Percentiles rank a stretch among this genome's conserved stretches.
Evolutionary conservation across 176 grass and related monocot species (phyloP).

Genomic region (Hordeum marinum): DNA sequence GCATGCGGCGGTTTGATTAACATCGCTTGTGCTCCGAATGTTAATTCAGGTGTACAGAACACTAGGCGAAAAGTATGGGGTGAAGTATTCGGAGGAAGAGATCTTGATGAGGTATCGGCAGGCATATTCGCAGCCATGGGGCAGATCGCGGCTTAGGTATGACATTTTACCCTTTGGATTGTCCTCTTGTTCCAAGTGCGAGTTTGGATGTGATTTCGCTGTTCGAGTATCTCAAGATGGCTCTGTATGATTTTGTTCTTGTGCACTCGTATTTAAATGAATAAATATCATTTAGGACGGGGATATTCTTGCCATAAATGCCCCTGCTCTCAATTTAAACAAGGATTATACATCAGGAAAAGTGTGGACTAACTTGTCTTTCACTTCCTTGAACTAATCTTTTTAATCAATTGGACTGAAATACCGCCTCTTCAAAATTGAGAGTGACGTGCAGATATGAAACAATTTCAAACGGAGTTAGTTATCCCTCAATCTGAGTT

Average conservation of each 20-base stretch:
- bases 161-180: neutral
- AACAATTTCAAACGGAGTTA: neutral
- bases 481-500: neutral
- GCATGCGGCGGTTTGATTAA: neutral
- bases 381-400: neutral
- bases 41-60: constrained; percentile 65
- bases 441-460: neutral
- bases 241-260: neutral
- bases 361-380: neutral
- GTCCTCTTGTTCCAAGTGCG: neutral
- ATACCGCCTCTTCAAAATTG: neutral
- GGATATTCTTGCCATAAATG: constrained; percentile 12
- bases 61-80: constrained; percentile 89
- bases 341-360: neutral
- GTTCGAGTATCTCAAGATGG: neutral
- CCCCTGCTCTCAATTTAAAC: neutral
- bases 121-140: constrained; percentile 85
- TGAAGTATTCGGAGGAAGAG: constrained; percentile 81
- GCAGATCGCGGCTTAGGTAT: constrained; percentile 82
- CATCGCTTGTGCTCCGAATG: neutral
- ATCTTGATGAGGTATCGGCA: constrained; percentile 67
- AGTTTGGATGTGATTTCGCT: neutral
- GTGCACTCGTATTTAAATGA: neutral
- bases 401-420: neutral
- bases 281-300: constrained; percentile 9